Percentiles rank a stretch among this genome's conserved stretches.
phyloP scores from a whole-genome alignment of 352 stramenopile genomes.

The Pythium sp. region DNA sequence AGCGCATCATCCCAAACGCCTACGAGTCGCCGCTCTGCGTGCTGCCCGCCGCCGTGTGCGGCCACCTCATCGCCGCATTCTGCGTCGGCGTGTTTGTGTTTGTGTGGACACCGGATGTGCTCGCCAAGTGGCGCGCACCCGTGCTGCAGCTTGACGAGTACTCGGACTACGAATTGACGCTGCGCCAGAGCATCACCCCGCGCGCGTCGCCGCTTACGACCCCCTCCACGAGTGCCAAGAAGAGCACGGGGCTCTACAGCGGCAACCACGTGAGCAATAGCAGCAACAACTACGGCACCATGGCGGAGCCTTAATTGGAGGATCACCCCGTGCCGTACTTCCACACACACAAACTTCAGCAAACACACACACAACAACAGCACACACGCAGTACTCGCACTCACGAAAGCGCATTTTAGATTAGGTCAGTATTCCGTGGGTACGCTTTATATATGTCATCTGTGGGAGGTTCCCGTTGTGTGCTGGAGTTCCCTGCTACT shows the following conservation, averaged over 20 bases:
- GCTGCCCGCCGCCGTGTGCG: slow-evolving; percentile 61
- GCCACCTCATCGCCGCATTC: slow-evolving; percentile 78
- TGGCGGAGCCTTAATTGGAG: slow-evolving; percentile 11
- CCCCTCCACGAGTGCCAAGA: neutral
- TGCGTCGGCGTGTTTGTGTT: slow-evolving; percentile 82
- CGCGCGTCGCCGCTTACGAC: slow-evolving; percentile 50
- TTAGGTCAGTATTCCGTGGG: neutral
- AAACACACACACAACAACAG: neutral
- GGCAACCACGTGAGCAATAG: slow-evolving; percentile 19
- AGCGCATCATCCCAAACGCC: slow-evolving; percentile 53
- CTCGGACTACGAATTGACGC: slow-evolving; percentile 71
- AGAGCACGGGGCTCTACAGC: slow-evolving; percentile 7
- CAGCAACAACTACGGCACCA: slow-evolving; percentile 36
- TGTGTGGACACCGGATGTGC: slow-evolving; percentile 77
- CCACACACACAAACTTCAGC: neutral
- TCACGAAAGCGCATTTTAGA: neutral
- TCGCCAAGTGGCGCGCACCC: slow-evolving; percentile 69
- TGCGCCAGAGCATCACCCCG: slow-evolving; percentile 74
- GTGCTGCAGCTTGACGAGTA: slow-evolving; percentile 75
- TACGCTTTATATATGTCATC: neutral
- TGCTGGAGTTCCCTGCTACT: no score
- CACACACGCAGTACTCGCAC: neutral
- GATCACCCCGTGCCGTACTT: neutral
- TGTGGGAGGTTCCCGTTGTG: neutral
- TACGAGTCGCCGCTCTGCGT: slow-evolving; percentile 50